Evolutionary conservation across 768 basidiomycete species (phyloP).

Genomic region (Tylopilus sp.): DNA sequence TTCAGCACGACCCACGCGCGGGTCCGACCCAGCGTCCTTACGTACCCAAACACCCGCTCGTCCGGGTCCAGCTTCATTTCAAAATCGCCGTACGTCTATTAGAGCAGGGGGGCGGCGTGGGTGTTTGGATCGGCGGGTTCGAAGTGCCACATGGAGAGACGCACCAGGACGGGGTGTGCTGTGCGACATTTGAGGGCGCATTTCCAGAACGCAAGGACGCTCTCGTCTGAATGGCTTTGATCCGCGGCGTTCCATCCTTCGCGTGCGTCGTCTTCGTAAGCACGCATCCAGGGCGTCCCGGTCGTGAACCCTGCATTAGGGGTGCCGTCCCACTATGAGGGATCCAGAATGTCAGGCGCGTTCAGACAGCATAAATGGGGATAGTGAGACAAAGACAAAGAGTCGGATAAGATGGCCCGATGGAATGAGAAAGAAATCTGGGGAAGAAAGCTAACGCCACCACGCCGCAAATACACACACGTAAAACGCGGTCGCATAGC

Average conservation of each 20-base stretch:
- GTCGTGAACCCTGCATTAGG: slow-evolving; percentile 62
- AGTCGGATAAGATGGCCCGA: not conserved
- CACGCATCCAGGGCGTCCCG: slow-evolving; percentile 70
- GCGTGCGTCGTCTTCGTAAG: slow-evolving; percentile 59
- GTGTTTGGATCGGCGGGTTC: no score
- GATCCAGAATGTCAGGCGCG: not conserved
- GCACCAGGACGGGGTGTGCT: slow-evolving; percentile 49
- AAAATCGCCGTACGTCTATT: slow-evolving; percentile 62
- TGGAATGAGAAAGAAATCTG: not conserved
- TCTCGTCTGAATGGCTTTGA: slow-evolving; percentile 25
- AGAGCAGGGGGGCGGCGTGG: no score
- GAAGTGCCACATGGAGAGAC: slow-evolving; percentile 9
- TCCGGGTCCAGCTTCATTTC: slow-evolving; percentile 42
- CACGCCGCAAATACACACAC: not conserved
- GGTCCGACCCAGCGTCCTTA: slow-evolving; percentile 34
- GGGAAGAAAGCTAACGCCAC: not conserved
- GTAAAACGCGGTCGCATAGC: not conserved
- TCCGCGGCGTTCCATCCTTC: slow-evolving; percentile 48
- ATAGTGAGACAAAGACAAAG: not conserved
- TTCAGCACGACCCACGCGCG: slow-evolving; percentile 46
- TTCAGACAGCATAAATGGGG: not conserved
- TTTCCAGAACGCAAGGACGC: slow-evolving; percentile 62
- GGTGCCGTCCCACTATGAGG: slow-evolving; percentile 50
- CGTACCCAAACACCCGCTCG: slow-evolving; percentile 54
- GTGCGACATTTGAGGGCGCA: slow-evolving; percentile 51